Conservation (phyloP, 176 grass and related monocot species). For the Carex parvula region DNA sequence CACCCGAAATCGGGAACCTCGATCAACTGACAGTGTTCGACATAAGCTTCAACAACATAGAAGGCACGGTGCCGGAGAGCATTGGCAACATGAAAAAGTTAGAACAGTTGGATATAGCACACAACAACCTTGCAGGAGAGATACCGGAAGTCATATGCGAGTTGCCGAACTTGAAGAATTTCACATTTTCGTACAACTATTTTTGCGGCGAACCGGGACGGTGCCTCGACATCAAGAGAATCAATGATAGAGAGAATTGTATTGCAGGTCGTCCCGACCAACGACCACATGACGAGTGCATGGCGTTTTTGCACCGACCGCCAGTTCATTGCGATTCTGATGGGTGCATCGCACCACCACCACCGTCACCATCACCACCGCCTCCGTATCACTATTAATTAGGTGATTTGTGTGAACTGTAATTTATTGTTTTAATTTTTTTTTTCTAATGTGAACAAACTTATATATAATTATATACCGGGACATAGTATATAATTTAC, state of each 20-base stretch:
- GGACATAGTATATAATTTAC: constrained; percentile 20
- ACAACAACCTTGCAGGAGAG: constrained; percentile 52
- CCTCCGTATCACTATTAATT: constrained; percentile 29
- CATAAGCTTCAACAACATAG: constrained; percentile 62
- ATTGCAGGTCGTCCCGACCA: constrained; percentile 55
- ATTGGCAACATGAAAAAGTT: constrained; percentile 49
- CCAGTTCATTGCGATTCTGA: constrained; percentile 52
- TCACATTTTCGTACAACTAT: constrained; percentile 85
- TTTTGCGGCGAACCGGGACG: constrained; percentile 55
- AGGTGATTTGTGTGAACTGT: constrained; percentile 23
- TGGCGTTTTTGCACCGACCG: constrained; percentile 59
- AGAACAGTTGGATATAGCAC: constrained; percentile 72
- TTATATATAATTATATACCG: constrained; percentile 28
- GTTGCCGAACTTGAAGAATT: constrained; percentile 58
- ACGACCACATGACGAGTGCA: constrained; percentile 47
- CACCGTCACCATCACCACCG: constrained; percentile 28
- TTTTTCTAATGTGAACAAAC: constrained; percentile 28
- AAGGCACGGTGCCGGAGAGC: constrained; percentile 49
- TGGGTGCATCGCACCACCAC: constrained; percentile 49
- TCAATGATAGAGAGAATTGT: constrained; percentile 70
- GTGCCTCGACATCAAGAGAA: constrained; percentile 38
- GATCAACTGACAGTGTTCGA: constrained; percentile 58
- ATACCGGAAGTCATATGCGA: constrained; percentile 60
- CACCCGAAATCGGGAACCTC: constrained; percentile 43
- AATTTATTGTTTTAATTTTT: constrained; percentile 18